Evolutionary conservation across 306 rosid genomes (phyloP).

Genomic region (Dalbergia cultrata): DNA sequence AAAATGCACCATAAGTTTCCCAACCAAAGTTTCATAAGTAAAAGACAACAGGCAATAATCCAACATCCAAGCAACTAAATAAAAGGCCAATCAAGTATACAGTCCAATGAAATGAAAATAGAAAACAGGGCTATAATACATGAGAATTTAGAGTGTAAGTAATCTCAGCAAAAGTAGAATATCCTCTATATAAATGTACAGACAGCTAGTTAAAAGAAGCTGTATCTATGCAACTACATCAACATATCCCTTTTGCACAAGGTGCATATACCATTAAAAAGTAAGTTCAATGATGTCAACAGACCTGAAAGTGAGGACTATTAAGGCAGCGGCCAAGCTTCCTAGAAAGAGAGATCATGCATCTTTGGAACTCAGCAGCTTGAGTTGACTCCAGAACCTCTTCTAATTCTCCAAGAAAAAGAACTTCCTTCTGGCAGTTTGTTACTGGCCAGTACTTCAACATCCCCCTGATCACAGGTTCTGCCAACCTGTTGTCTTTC

Average conservation of each 20-base stretch:
- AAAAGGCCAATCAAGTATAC: conserved; percentile 19
- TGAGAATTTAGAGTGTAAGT: not conserved
- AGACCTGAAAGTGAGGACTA: conserved; percentile 84
- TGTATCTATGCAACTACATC: not conserved
- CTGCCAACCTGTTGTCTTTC: conserved; percentile 72
- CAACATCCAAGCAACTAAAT: conserved; percentile 39
- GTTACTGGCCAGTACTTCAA: conserved; percentile 82
- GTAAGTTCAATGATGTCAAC: not conserved
- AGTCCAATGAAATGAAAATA: conserved; percentile 10
- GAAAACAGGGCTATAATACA: conserved; percentile 18
- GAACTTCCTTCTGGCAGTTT: conserved; percentile 79
- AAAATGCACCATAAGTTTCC: conserved; percentile 6
- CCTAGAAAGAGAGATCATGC: conserved; percentile 65
- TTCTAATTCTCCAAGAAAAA: conserved; percentile 74
- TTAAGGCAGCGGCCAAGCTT: conserved; percentile 75
- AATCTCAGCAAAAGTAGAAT: conserved; percentile 35
- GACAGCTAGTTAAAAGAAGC: not conserved
- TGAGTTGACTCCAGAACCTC: conserved; percentile 69
- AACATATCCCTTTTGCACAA: not conserved
- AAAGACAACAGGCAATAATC: conserved; percentile 29
- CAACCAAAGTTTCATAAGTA: not conserved
- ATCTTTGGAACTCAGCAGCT: conserved; percentile 56
- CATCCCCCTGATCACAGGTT: conserved; percentile 69
- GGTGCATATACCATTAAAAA: not conserved
- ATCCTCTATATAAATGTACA: not conserved